phyloP scores from a whole-genome alignment of 768 basidiomycete genomes.

The Clathrus columnatus region DNA sequence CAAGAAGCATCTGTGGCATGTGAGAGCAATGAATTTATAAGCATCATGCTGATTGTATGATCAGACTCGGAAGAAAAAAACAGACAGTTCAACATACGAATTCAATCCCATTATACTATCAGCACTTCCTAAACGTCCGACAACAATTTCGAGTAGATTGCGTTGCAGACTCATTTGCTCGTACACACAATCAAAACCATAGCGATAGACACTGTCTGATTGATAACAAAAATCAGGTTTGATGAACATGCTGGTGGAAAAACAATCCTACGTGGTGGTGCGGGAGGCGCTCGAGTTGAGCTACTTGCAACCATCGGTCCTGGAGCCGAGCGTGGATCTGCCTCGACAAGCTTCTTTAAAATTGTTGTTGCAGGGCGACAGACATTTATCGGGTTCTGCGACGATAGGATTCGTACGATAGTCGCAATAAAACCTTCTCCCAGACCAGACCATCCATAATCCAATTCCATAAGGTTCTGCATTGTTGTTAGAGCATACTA shows the following conservation, averaged over 20 bases:
- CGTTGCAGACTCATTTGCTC: constrained; percentile 71
- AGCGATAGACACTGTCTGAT: constrained; percentile 65
- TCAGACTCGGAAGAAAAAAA: not conserved
- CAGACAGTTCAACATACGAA: constrained; percentile 40
- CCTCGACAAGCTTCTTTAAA: constrained; percentile 82
- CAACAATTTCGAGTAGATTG: constrained; percentile 72
- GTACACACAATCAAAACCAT: constrained; percentile 78
- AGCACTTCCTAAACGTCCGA: constrained; percentile 66
- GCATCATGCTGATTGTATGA: constrained; percentile 56
- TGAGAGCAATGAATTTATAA: constrained; percentile 78
- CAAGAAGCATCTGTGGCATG: constrained; percentile 72
- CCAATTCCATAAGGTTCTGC: constrained; percentile 83
- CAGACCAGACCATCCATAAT: constrained; percentile 74
- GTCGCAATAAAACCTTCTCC: constrained; percentile 64
- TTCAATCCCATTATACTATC: constrained; percentile 81
- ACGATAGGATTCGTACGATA: constrained; percentile 71
- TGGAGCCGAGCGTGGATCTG: constrained; percentile 63
- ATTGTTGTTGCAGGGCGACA: constrained; percentile 88
- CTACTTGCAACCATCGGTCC: constrained; percentile 51
- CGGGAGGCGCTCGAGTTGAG: constrained; percentile 43
- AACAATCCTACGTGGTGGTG: constrained; percentile 29
- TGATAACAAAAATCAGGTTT: not conserved
- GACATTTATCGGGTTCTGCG: constrained; percentile 76
- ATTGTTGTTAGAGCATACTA: constrained; percentile 81
- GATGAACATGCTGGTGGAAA: not conserved